These are phyloP conservation scores for Cercospora sp. DNA, from an alignment of 2,329 filamentous ascomycete genomes.

Conservation along the genomic window DNA sequence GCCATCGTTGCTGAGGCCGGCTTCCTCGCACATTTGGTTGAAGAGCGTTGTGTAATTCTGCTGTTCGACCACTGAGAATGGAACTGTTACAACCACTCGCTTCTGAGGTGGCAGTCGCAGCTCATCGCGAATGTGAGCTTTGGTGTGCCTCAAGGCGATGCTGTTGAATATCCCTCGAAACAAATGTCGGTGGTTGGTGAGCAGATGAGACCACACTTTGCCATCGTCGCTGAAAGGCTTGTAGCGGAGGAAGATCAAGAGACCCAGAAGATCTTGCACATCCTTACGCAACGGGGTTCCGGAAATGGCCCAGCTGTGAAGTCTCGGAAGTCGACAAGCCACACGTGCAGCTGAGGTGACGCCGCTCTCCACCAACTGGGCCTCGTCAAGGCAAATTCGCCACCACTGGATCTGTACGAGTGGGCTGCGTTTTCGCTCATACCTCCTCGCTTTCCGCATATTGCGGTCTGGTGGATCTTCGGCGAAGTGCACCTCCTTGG, in stretches of 20 bases:
- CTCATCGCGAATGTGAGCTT: constrained; percentile 75
- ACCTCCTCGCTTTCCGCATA: constrained; percentile 52
- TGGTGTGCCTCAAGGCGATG: constrained; percentile 82
- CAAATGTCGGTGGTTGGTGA: constrained; percentile 57
- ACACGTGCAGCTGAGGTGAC: constrained; percentile 80
- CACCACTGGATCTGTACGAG: constrained; percentile 83
- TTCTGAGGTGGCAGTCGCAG: constrained; percentile 78
- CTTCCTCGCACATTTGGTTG: constrained; percentile 70
- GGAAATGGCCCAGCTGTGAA: constrained; percentile 89
- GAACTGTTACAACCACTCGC: constrained; percentile 81
- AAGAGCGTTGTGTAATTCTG: constrained; percentile 81
- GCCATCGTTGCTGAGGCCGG: constrained; percentile 65
- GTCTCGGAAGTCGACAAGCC: constrained; percentile 74
- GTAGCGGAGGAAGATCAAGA: constrained; percentile 77
- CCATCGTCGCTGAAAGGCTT: constrained; percentile 69
- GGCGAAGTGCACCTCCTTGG: constrained; percentile 76
- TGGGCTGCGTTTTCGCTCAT: constrained; percentile 69
- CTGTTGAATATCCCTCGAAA: constrained; percentile 69
- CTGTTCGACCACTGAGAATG: constrained; percentile 87
- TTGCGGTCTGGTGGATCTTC: constrained; percentile 68
- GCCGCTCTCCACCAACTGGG: constrained; percentile 91
- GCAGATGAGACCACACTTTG: constrained; percentile 68
- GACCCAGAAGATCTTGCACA: constrained; percentile 73
- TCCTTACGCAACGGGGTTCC: constrained; percentile 85
- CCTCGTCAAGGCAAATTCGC: constrained; percentile 72